Conservation (phyloP, 805 yeast species). For the Candida hungchunana region DNA sequence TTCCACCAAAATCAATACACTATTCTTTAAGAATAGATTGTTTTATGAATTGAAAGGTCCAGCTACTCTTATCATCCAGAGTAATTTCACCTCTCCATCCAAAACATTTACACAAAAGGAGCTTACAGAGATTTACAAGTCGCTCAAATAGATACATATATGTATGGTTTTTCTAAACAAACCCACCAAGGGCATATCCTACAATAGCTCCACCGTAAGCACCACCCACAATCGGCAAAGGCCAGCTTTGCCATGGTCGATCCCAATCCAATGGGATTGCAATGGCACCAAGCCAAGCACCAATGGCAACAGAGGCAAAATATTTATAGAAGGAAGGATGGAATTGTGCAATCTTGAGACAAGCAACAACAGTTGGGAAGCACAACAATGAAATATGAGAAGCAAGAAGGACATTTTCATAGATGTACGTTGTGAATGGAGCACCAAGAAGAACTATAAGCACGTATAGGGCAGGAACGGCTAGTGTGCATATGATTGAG, state of each 20-base stretch:
- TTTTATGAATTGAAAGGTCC: slow-evolving; percentile 29
- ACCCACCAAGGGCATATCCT: slow-evolving; percentile 47
- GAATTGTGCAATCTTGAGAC: slow-evolving; percentile 41
- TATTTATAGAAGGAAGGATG: slow-evolving; percentile 28
- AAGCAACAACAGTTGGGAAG: slow-evolving; percentile 61
- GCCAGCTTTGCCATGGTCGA: slow-evolving; percentile 96
- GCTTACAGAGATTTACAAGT: slow-evolving; percentile 13
- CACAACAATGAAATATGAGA: slow-evolving; percentile 57
- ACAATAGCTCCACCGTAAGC: slow-evolving; percentile 66
- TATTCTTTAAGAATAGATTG: slow-evolving; percentile 18
- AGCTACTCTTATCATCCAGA: slow-evolving; percentile 28
- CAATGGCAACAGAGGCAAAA: slow-evolving; percentile 38
- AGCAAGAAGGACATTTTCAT: slow-evolving; percentile 57
- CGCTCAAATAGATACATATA: slow-evolving; percentile 6
- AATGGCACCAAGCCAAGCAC: slow-evolving; percentile 89
- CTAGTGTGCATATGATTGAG: slow-evolving; percentile 12
- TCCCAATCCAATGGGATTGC: slow-evolving; percentile 99
- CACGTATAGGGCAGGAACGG: slow-evolving; percentile 28
- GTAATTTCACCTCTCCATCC: slow-evolving; percentile 3
- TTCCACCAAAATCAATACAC: slow-evolving; percentile 11
- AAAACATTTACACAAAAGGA: slow-evolving; percentile 14
- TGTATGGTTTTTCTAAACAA: slow-evolving; percentile 17
- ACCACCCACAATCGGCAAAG: slow-evolving; percentile 80
- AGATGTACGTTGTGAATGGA: slow-evolving; percentile 52
- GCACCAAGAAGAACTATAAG: slow-evolving; percentile 72